Evolutionary conservation across 345 rosid species (phyloP).

Genomic region (Populus deltoides): DNA sequence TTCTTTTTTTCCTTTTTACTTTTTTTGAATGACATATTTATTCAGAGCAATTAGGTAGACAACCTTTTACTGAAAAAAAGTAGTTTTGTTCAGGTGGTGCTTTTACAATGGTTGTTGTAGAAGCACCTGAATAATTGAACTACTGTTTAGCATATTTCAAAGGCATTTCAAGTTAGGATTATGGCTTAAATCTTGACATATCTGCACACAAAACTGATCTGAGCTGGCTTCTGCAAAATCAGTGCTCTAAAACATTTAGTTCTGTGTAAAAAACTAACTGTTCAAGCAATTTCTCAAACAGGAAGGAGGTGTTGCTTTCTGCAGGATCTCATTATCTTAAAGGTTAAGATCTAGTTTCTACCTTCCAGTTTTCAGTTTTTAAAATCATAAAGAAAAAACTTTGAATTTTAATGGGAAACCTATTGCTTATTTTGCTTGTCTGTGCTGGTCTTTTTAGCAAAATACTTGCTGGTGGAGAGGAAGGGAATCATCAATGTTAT

Average conservation of each 20-base stretch:
- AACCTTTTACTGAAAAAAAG: neutral
- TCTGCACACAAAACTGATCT: neutral
- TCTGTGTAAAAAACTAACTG: slow-evolving; percentile 13
- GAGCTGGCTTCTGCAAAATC: neutral
- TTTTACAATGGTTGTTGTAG: neutral
- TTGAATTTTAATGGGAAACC: neutral
- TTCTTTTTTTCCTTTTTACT: too few species aligned
- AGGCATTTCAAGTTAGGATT: neutral
- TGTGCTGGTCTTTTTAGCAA: slow-evolving; percentile 38
- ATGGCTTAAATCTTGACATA: neutral
- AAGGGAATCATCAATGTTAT: slow-evolving; percentile 44
- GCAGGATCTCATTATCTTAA: slow-evolving; percentile 35
- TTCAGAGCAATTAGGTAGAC: neutral
- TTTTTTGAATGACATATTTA: neutral
- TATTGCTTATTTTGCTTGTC: slow-evolving; percentile 14
- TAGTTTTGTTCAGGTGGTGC: neutral
- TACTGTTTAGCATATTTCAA: neutral
- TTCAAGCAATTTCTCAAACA: slow-evolving; percentile 32
- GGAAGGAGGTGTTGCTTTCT: slow-evolving; percentile 42
- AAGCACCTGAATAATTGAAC: neutral
- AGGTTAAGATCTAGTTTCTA: slow-evolving; percentile 34
- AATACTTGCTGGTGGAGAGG: slow-evolving; percentile 58
- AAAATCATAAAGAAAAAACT: too few species aligned
- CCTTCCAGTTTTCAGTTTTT: neutral
- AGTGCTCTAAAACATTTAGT: neutral